These are phyloP conservation scores for Cryptococcus jaspeensis DNA, from an alignment of 1,284 basidiomycete species.

Conservation along the genomic window DNA sequence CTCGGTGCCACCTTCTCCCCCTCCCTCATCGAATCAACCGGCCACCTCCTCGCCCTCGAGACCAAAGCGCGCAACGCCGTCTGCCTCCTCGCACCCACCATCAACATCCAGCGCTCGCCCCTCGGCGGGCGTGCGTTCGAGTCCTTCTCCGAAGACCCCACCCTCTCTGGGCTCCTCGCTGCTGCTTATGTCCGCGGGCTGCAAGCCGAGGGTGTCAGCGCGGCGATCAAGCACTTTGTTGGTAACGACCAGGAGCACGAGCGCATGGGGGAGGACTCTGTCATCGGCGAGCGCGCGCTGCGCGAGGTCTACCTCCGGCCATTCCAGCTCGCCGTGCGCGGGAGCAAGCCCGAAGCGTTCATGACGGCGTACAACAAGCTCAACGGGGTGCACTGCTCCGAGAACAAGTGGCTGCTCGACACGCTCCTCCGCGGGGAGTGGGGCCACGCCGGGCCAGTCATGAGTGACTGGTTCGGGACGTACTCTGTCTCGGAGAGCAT, in stretches of 20 bases:
- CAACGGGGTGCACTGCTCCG: conserved; percentile 69
- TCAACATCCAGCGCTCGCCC: conserved; percentile 75
- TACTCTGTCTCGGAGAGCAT: conserved; percentile 65
- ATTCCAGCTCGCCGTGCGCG: conserved; percentile 77
- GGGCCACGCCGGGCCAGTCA: conserved; percentile 67
- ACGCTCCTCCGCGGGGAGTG: conserved; percentile 58
- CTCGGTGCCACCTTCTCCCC: conserved; percentile 51
- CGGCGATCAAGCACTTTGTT: conserved; percentile 49
- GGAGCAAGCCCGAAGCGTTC: conserved; percentile 51
- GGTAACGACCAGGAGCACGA: conserved; percentile 49
- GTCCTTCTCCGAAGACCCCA: conserved; percentile 77
- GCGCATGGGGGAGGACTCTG: conserved; percentile 34
- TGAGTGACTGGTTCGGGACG: conserved; percentile 59
- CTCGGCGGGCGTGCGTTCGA: conserved; percentile 62
- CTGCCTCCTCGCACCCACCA: conserved; percentile 68
- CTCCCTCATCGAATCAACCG: conserved; percentile 63
- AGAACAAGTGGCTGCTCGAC: conserved; percentile 60
- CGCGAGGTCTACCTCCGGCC: conserved; percentile 78
- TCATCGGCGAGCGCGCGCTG: conserved; percentile 58
- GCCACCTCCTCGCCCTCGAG: conserved; percentile 63
- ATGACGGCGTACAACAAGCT: conserved; percentile 57
- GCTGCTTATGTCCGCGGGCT: conserved; percentile 71
- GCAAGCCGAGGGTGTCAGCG: conserved; percentile 68
- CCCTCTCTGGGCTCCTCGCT: conserved; percentile 67
- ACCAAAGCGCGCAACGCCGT: conserved; percentile 68